These are phyloP conservation scores for Neurospora cerealis DNA, from an alignment of 495 filamentous ascomycete genomes.

Conservation along the genomic window DNA sequence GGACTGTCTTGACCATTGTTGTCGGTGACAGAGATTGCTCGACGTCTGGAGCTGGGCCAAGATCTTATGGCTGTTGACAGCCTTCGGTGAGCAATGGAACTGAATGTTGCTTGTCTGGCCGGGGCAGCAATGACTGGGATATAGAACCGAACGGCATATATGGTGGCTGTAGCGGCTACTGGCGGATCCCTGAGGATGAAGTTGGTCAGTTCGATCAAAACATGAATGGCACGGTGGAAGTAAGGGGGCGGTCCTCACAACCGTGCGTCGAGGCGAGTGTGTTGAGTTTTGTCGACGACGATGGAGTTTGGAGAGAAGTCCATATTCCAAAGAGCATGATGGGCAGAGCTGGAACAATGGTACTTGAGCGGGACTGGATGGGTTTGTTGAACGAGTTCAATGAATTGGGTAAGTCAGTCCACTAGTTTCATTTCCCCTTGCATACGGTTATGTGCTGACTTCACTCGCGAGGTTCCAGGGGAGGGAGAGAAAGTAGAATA, in stretches of 20 bases:
- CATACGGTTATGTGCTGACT: too few species aligned
- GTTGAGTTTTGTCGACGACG: background rate
- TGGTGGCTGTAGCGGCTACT: background rate
- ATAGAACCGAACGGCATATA: background rate
- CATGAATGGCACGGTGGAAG: background rate
- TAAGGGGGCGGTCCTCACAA: too few species aligned
- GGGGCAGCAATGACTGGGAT: background rate
- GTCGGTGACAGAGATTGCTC: background rate
- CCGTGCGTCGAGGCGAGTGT: background rate
- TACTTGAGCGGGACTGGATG: background rate
- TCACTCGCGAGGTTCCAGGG: too few species aligned
- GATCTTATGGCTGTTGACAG: background rate
- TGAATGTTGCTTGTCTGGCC: background rate
- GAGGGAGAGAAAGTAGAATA: too few species aligned
- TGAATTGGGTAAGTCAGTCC: background rate
- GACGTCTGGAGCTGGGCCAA: background rate
- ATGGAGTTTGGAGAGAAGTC: background rate
- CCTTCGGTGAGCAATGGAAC: background rate
- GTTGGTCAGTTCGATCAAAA: background rate
- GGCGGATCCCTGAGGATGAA: background rate
- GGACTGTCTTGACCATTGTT: background rate
- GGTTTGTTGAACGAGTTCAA: background rate
- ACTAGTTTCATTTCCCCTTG: background rate
- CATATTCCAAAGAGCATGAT: background rate
- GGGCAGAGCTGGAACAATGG: background rate